phyloP scores from a whole-genome alignment of 2,329 filamentous ascomycete species.

The Fusarium graminum region DNA sequence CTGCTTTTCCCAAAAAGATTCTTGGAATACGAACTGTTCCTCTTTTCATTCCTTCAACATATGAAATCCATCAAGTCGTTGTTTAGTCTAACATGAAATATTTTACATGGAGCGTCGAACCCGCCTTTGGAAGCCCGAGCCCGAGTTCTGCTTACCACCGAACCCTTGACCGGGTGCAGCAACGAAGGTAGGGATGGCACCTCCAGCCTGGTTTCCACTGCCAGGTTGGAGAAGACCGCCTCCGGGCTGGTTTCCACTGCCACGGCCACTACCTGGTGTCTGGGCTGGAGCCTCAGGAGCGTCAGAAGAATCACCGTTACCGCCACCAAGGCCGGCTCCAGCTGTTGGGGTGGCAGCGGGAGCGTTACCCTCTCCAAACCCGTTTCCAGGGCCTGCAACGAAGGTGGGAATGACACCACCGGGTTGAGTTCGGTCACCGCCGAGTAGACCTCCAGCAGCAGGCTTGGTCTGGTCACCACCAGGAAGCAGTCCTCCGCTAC shows the following conservation, averaged over 20 bases:
- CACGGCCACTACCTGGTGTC: not conserved
- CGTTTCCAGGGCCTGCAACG: constrained; percentile 25
- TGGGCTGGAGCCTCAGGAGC: constrained; percentile 9
- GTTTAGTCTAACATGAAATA: constrained; percentile 15
- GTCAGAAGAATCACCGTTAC: constrained; percentile 11
- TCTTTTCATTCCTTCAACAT: constrained; percentile 31
- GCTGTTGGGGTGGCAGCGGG: not conserved
- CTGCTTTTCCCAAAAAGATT: constrained; percentile 45
- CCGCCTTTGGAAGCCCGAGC: constrained; percentile 30
- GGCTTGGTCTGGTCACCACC: not conserved
- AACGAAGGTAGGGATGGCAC: constrained; percentile 31
- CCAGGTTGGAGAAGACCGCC: not conserved
- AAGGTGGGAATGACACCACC: constrained; percentile 17
- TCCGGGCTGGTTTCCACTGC: not conserved
- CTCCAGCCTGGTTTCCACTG: constrained; percentile 10
- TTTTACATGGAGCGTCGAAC: constrained; percentile 27
- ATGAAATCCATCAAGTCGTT: constrained; percentile 20
- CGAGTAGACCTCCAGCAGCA: too few species aligned
- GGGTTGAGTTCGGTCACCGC: constrained; percentile 6
- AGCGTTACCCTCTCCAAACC: constrained; percentile 20
- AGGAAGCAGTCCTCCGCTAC: not conserved
- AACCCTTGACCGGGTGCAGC: constrained; percentile 34
- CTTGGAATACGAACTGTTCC: constrained; percentile 39
- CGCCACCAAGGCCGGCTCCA: constrained; percentile 12
- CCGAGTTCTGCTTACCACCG: constrained; percentile 15